Percentiles rank a stretch among this genome's conserved stretches.
phyloP scores from a whole-genome alignment of 2,329 filamentous ascomycete genomes.

The Fusarium albosuccineum region DNA sequence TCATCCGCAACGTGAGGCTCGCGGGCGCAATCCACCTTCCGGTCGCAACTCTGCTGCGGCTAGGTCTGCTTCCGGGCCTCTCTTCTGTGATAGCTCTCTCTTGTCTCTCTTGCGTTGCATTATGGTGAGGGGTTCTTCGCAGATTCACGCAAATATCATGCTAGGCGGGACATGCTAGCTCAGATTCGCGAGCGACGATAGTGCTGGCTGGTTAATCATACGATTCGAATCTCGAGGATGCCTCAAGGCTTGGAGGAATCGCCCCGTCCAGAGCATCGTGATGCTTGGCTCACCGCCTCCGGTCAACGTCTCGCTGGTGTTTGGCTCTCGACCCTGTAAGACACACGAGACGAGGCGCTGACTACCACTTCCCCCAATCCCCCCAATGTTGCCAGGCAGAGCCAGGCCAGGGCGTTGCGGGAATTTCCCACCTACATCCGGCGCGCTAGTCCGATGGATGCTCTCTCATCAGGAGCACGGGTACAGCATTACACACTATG shows the following conservation, averaged over 20 bases:
- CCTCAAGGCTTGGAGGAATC: slow-evolving; percentile 10
- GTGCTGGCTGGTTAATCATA: slow-evolving; percentile 19
- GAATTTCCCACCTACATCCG: slow-evolving; percentile 27
- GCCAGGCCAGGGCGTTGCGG: slow-evolving; percentile 17
- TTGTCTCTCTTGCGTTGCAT: slow-evolving; percentile 12
- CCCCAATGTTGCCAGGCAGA: slow-evolving; percentile 8
- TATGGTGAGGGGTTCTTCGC: slow-evolving; percentile 22
- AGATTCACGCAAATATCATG: slow-evolving; percentile 34
- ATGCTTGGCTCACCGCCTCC: slow-evolving; percentile 33
- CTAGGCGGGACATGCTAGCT: slow-evolving; percentile 22
- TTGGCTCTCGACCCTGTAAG: slow-evolving; percentile 24
- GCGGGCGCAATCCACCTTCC: slow-evolving; percentile 17
- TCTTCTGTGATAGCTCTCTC: slow-evolving; percentile 14
- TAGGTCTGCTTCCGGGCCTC: slow-evolving; percentile 29
- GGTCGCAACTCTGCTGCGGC: slow-evolving; percentile 21
- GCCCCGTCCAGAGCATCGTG: slow-evolving; percentile 6
- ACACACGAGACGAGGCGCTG: slow-evolving; percentile 7
- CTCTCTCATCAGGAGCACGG: not conserved
- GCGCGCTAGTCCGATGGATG: slow-evolving; percentile 20
- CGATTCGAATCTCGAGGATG: slow-evolving; percentile 29
- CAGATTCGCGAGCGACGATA: slow-evolving; percentile 36
- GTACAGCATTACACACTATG: slow-evolving; percentile 16
- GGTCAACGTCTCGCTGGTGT: slow-evolving; percentile 13
- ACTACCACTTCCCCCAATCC: slow-evolving; percentile 8
- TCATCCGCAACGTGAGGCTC: slow-evolving; percentile 34